Conservation (phyloP, 371 early-diverging fungal genomes). For the Apophysomyces elegans region DNA sequence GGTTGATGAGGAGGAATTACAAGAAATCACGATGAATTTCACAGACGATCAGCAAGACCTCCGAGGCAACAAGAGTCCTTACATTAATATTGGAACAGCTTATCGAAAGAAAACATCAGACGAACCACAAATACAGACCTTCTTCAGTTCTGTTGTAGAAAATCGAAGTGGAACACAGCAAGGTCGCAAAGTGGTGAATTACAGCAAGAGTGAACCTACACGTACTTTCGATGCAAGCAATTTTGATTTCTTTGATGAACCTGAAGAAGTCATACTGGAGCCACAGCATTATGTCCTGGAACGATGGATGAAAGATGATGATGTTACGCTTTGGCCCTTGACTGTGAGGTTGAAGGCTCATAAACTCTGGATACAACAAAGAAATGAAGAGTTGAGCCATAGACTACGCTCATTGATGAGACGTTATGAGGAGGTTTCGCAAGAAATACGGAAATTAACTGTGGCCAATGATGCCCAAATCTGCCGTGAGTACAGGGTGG, state of each 20-base stretch:
- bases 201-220: conserved; percentile 30
- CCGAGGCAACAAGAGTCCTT: conserved; percentile 24
- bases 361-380: conserved; percentile 56
- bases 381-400: conserved; percentile 31
- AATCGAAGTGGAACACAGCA: background rate
- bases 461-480: conserved; percentile 49
- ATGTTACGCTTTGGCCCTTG: conserved; percentile 60
- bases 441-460: conserved; percentile 44
- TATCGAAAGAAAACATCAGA: conserved; percentile 29
- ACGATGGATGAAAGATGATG: conserved; percentile 46
- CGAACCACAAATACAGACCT: conserved; percentile 10
- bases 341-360: conserved; percentile 58
- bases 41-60: conserved; percentile 44
- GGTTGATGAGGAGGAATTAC: conserved; percentile 60
- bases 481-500: conserved; percentile 52
- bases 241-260: conserved; percentile 41
- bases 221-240: conserved; percentile 3
- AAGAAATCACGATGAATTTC: conserved; percentile 52
- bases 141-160: conserved; percentile 18
- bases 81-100: conserved; percentile 42
- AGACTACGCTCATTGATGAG: conserved; percentile 38
- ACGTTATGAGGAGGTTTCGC: conserved; percentile 41
- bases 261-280: conserved; percentile 8
- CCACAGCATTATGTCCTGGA: conserved; percentile 34
- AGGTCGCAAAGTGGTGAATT: conserved; percentile 40